These are phyloP conservation scores for Russula lepida DNA, from an alignment of 768 basidiomycete genomes.

Conservation along the genomic window DNA sequence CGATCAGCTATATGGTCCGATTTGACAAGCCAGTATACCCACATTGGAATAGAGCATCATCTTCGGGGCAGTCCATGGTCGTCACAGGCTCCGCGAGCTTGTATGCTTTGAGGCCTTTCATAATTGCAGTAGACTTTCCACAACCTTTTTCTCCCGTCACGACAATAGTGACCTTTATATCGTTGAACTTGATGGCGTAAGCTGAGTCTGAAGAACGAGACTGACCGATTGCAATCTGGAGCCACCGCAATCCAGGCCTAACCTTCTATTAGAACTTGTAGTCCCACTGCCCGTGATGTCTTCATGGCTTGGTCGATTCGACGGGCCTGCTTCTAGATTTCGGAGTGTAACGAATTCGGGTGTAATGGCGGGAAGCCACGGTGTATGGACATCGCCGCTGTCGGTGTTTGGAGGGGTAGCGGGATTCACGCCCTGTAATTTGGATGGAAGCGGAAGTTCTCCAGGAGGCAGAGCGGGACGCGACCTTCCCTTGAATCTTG, in stretches of 20 bases:
- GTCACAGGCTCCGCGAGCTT: constrained; percentile 32
- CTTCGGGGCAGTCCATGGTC: constrained; percentile 19
- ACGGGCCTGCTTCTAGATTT: constrained; percentile 4
- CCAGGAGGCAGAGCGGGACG: constrained; percentile 27
- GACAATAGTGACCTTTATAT: constrained; percentile 47
- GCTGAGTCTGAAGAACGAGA: background rate
- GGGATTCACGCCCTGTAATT: constrained; percentile 13
- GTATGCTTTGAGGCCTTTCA: constrained; percentile 62
- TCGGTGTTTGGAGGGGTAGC: background rate
- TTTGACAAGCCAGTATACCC: constrained; percentile 23
- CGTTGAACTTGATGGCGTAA: constrained; percentile 2
- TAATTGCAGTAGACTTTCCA: constrained; percentile 80
- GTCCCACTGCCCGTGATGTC: background rate
- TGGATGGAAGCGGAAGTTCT: constrained; percentile 28
- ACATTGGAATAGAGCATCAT: constrained; percentile 24
- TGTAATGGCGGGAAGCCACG: background rate
- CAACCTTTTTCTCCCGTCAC: constrained; percentile 73
- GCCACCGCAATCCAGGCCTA: constrained; percentile 1
- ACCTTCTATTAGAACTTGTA: background rate
- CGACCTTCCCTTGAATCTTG: constrained; percentile 26
- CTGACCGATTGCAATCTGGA: constrained; percentile 5
- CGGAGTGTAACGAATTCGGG: background rate
- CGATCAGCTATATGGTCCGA: constrained; percentile 24
- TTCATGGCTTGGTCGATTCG: background rate
- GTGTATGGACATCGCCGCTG: background rate